These are phyloP conservation scores for Nannizziopsis arthrosporioides DNA, from an alignment of 2,329 filamentous ascomycete genomes.

Conservation along the genomic window DNA sequence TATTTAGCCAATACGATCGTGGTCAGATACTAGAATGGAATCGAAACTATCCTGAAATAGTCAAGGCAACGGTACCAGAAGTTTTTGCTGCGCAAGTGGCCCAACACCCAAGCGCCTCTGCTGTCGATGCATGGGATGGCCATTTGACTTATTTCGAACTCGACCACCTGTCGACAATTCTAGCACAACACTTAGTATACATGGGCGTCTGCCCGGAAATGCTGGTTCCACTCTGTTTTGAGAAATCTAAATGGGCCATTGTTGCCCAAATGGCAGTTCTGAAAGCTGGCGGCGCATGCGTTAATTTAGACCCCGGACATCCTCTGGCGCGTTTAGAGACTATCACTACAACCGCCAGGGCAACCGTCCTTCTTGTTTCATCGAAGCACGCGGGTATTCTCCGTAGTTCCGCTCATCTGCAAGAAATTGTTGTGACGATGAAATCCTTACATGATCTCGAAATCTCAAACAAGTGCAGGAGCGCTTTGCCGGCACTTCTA, in stretches of 20 bases:
- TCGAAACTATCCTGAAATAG: conserved; percentile 1
- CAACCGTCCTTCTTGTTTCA: conserved; percentile 15
- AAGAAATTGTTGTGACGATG: too few relatives aligned
- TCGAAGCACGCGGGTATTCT: neutral
- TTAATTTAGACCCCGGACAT: conserved; percentile 11
- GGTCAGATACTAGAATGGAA: conserved; percentile 4
- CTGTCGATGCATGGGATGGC: conserved; percentile 18
- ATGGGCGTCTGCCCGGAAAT: conserved; percentile 9
- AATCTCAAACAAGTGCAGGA: neutral
- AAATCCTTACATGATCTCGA: too few relatives aligned
- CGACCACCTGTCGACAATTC: conserved; percentile 16
- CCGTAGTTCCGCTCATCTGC: too few relatives aligned
- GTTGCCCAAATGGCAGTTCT: conserved; percentile 15
- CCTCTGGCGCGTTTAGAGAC: conserved; percentile 4
- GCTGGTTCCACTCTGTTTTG: conserved; percentile 13
- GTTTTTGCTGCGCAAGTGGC: conserved; percentile 11
- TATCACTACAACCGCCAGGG: conserved; percentile 16
- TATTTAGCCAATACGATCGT: too few relatives aligned
- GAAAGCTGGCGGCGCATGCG: conserved; percentile 15
- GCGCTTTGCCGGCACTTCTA: neutral
- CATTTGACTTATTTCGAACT: conserved; percentile 14
- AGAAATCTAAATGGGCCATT: conserved; percentile 14
- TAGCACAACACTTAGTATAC: conserved; percentile 8
- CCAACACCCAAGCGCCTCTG: conserved; percentile 11
- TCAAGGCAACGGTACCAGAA: conserved; percentile 13